Evolutionary conservation across 805 yeast genomes (phyloP).

Genomic region (Kazachstania bromeliacearum): DNA sequence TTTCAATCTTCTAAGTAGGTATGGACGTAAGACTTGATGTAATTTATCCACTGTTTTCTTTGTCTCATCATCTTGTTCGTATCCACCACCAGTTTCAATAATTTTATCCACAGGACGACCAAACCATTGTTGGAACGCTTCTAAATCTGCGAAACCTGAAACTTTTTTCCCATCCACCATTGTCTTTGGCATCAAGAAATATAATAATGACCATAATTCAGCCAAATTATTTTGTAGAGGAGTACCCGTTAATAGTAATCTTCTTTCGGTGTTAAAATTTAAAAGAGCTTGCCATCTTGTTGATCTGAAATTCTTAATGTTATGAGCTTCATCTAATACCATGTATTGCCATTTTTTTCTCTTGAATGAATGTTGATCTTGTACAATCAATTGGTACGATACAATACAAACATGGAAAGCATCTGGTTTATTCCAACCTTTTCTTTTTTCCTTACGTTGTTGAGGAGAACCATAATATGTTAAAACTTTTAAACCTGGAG

Average conservation of each 20-base stretch:
- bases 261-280: constrained; percentile 85
- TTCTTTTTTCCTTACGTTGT: constrained; percentile 89
- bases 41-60: constrained; percentile 74
- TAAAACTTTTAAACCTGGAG: constrained; percentile 92
- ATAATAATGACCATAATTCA: constrained; percentile 91
- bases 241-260: constrained; percentile 88
- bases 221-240: constrained; percentile 92
- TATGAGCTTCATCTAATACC: constrained; percentile 97
- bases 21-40: constrained; percentile 91
- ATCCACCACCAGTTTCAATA: constrained; percentile 48
- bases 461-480: constrained; percentile 96
- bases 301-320: constrained; percentile 90
- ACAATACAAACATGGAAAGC: constrained; percentile 96
- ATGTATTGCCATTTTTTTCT: constrained; percentile 92
- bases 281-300: constrained; percentile 94
- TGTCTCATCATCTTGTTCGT: constrained; percentile 71
- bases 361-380: constrained; percentile 88
- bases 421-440: constrained; percentile 96
- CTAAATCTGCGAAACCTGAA: constrained; percentile 91
- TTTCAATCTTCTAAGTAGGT: constrained; percentile 79
- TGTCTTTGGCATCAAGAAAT: constrained; percentile 89
- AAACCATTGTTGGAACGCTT: constrained; percentile 97
- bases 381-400: constrained; percentile 94
- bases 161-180: constrained; percentile 38
- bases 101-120: constrained; percentile 94